Conservation (phyloP, 2,329 filamentous ascomycete species). For the Curvularia verruculosa region DNA sequence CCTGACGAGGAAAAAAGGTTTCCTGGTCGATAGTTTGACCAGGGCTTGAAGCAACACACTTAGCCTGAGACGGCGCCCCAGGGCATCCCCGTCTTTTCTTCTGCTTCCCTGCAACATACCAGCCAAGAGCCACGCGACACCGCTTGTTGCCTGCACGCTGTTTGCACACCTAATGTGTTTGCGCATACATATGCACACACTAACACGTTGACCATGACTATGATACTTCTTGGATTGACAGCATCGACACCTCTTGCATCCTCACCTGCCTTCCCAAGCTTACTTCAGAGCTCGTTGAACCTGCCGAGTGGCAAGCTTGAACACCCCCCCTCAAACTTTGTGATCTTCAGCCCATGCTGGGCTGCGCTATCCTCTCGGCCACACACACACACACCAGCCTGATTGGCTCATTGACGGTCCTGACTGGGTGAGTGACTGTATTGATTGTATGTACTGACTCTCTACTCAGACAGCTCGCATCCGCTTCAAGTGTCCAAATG, state of each 20-base stretch:
- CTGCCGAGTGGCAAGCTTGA: background rate
- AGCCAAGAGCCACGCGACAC: conserved; percentile 19
- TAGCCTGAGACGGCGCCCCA: conserved; percentile 36
- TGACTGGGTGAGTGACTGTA: too few species aligned
- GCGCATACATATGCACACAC: background rate
- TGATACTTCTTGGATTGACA: conserved; percentile 1
- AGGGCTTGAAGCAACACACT: conserved; percentile 12
- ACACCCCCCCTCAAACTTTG: conserved; percentile 1
- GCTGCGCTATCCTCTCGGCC: conserved; percentile 1
- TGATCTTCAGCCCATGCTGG: conserved; percentile 13
- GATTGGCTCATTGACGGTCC: background rate
- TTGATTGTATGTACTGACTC: too few species aligned
- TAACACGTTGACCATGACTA: too few species aligned
- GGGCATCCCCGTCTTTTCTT: conserved; percentile 21
- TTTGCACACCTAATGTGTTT: conserved; percentile 9
- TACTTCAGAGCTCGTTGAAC: background rate
- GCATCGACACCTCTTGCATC: background rate
- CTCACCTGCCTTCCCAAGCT: conserved; percentile 1
- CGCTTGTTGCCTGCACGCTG: conserved; percentile 4
- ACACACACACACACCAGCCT: conserved; percentile 1
- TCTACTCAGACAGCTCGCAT: background rate
- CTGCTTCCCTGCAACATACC: conserved; percentile 11
- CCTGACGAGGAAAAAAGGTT: conserved; percentile 6
- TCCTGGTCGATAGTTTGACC: conserved; percentile 23
- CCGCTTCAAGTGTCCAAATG: background rate